A percentile compares a stretch with the other conserved stretches of the same genome.
Evolutionary conservation across 768 basidiomycete genomes (phyloP).

Genomic region (Podaxis sp.): DNA sequence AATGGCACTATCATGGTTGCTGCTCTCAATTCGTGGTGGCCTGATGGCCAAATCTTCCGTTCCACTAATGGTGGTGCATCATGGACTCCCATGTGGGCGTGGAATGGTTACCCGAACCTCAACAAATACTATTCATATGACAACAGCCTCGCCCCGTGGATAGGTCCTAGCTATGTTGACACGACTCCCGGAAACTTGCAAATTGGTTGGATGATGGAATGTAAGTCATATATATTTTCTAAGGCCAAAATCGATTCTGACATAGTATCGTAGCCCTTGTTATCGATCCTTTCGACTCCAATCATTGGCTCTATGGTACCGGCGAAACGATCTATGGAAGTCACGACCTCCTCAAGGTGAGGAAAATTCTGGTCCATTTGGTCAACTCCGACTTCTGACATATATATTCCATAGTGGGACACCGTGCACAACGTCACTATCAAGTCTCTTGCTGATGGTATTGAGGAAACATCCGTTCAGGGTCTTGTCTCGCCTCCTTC

Average conservation of each 20-base stretch:
- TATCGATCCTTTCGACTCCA: constrained; percentile 66
- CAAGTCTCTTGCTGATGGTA: constrained; percentile 58
- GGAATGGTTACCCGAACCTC: constrained; percentile 44
- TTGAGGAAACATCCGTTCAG: constrained; percentile 62
- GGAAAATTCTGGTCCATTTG: constrained; percentile 1
- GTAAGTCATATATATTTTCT: constrained; percentile 22
- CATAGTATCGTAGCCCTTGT: constrained; percentile 34
- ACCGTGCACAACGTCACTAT: constrained; percentile 55
- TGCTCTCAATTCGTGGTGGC: constrained; percentile 63
- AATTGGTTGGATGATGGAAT: constrained; percentile 75
- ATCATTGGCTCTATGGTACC: constrained; percentile 73
- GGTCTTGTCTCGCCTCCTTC: constrained; percentile 59
- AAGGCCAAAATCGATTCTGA: background rate
- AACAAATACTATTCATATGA: constrained; percentile 55
- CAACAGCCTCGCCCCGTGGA: constrained; percentile 56
- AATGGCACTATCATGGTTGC: constrained; percentile 70
- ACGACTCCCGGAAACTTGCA: constrained; percentile 43
- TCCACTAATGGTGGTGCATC: constrained; percentile 56
- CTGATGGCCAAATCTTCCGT: constrained; percentile 65
- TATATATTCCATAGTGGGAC: constrained; percentile 47
- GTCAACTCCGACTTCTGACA: background rate
- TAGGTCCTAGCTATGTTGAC: constrained; percentile 49
- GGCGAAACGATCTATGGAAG: constrained; percentile 64
- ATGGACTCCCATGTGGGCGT: constrained; percentile 60
- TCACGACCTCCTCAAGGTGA: constrained; percentile 44